Percentiles rank a stretch among this genome's conserved stretches.
These are phyloP conservation scores for Fusarium metavorans DNA, from an alignment of 2,329 filamentous ascomycete genomes.

Conservation along the genomic window DNA sequence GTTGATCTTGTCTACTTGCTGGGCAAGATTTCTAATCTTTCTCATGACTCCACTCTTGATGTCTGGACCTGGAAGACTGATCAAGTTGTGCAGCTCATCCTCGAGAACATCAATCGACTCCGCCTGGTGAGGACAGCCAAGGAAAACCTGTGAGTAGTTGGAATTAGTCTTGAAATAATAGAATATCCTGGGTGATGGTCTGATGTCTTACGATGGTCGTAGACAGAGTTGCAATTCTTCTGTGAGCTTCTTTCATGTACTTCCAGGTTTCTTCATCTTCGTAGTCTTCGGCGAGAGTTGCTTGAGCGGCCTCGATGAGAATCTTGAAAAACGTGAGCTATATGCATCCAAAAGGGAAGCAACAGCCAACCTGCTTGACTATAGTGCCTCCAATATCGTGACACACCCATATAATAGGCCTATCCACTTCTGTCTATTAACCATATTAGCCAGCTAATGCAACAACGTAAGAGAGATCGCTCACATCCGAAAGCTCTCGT, in stretches of 20 bases:
- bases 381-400: conserved; percentile 12
- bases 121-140: conserved; percentile 3
- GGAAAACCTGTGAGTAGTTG: no score
- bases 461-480: neutral
- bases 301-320: neutral
- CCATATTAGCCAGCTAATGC: neutral
- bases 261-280: neutral
- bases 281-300: neutral
- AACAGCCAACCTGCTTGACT: neutral
- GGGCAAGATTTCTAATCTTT: neutral
- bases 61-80: neutral
- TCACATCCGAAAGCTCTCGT: neutral
- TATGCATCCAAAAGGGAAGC: no score
- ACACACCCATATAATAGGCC: neutral
- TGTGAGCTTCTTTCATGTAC: neutral
- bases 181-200: no score
- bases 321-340: neutral
- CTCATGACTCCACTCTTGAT: neutral
- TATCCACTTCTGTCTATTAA: neutral
- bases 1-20: conserved; percentile 1
- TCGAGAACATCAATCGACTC: neutral
- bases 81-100: conserved; percentile 1
- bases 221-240: no score
- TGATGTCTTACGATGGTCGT: no score
- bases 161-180: no score